Base-by-base conservation (phyloP, 2,329 filamentous ascomycete species). In the Mycosphaerelloides madeirae region DNA sequence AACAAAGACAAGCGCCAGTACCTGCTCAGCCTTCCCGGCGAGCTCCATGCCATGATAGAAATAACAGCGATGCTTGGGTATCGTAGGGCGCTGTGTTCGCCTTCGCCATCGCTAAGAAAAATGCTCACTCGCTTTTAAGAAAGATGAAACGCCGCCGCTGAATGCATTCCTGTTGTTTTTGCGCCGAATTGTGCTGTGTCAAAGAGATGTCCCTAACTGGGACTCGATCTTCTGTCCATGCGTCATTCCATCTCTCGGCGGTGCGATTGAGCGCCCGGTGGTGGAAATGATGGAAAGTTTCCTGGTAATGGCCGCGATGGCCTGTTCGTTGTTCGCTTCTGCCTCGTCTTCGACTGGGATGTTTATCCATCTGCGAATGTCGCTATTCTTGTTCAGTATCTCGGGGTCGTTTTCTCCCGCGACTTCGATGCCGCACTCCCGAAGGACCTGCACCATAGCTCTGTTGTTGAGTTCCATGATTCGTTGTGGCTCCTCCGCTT, bases 401-500 rank as follows among this genome's bases (percentile, higher is more conserved):
- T 73, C 71, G 29, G 62, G 39, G 45, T 73, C 71, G 14, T 57
- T 46, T 3, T 57, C 57, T 29, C 66, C 68, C 3, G 68, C 68
- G 3, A 75, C 65, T 47, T 71, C 64, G 1, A 67, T 55, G 0
- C 67, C 66, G 11, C 55, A 57, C 25, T 73, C 64, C n/a, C 72
- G 58, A 31, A 86, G 65, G 74, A 87, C 51, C 71, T 97, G 58
- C 81, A 96, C 67, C 66, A 96, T 57, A 76, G 96, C 50, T 67
- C 96, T 49, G 78, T 88, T 31, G 81, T 97, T 68, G 80, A 98
- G 72, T 68, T 93, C 60, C 77, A 95, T 67, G 80, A 95, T 61
- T 83, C 88, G 38, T 69, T 96, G 60, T 69, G 93, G 61, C 68
- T 89, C 62, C 69, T 95, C 68, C 0, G 72, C 72, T 43, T 75